Percentiles rank a stretch among this genome's conserved stretches.
Conservation (phyloP, 2,329 filamentous ascomycete genomes). For the Thelonectria rubi region DNA sequence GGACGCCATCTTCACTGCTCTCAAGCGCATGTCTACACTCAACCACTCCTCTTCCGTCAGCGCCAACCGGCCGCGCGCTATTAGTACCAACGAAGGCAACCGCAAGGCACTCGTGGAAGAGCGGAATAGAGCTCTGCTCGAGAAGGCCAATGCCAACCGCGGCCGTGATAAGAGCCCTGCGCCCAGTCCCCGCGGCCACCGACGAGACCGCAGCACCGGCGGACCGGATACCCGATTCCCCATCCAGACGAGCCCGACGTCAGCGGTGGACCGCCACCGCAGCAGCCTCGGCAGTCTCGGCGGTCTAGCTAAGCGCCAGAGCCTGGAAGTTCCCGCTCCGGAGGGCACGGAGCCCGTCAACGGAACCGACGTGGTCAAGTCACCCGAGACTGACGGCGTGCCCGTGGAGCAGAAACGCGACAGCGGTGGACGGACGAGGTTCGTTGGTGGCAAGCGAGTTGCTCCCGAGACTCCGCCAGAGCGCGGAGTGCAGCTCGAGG, state of each 20-base stretch:
- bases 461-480: conserved; percentile 42
- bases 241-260: conserved; percentile 73
- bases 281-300: conserved; percentile 60
- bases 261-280: conserved; percentile 61
- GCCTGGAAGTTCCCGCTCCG: conserved; percentile 81
- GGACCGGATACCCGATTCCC: conserved; percentile 84
- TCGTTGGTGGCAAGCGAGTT: conserved; percentile 61
- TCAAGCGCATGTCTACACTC: conserved; percentile 86
- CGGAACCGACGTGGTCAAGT: conserved; percentile 46
- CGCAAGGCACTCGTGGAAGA: conserved; percentile 95
- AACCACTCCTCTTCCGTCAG: conserved; percentile 68
- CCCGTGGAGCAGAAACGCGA: conserved; percentile 73
- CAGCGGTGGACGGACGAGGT: conserved; percentile 63
- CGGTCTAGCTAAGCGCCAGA: conserved; percentile 66
- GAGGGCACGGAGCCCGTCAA: conserved; percentile 58
- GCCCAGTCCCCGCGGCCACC: conserved; percentile 69
- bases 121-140: conserved; percentile 82
- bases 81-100: conserved; percentile 96
- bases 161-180: conserved; percentile 80
- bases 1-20: conserved; percentile 91
- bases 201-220: conserved; percentile 81
- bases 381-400: conserved; percentile 34
- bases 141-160: conserved; percentile 69
- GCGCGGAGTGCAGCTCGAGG: conserved; percentile 61
- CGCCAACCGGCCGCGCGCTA: conserved; percentile 77